Base-by-base conservation (phyloP, 768 basidiomycete genomes). In the Podaxis sp. region DNA sequence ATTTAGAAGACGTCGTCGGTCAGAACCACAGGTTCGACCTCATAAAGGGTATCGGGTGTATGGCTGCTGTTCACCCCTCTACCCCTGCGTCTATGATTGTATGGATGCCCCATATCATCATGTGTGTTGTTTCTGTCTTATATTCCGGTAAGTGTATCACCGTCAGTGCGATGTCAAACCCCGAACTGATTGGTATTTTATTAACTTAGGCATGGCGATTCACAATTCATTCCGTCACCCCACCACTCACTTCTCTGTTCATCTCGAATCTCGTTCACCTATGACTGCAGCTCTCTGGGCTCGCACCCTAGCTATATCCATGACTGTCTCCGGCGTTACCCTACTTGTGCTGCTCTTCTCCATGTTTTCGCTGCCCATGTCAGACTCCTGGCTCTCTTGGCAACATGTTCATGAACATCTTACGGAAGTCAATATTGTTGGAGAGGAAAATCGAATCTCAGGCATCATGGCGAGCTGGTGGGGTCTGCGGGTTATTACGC, bases 11-110 rank as follows among this genome's bases (percentile, higher is more conserved):
- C 67, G 75, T 78, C 58, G 68, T 88, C 54, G 78, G 81, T 28
- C 86, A 88, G 69, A 83, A 84, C 60, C 82, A 84, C 71, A 81
- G 88, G 59, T 90, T 85, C 75, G 80, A 86, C 69, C 80, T 90
- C 62, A 72, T 80, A 22, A 76, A 83, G 71, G 80, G 85, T 60
- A 73, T 83, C 50, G 88, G 88, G 0, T 89, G 87, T 66, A 70
- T 72, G 15, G 80, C 81, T 10, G 77, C 80, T 2, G 76, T 80
- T 26, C 80, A 83, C 53, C 75, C 76, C 40, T 81, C 83, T 2
- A 69, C 73, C 1, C 68, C 79, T 10, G 77, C 79, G 0, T 68
- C 84, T 56, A 65, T 78, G 20, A 64, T 85, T 41, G 76, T 83
- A 62, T 82, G 76, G 77, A 63, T 80, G 30, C 81, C 81, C 3